Percentiles rank a stretch among this genome's conserved stretches.
Evolutionary conservation across 805 yeast species (phyloP).

Genomic region (Wickerhamiella brachini): DNA sequence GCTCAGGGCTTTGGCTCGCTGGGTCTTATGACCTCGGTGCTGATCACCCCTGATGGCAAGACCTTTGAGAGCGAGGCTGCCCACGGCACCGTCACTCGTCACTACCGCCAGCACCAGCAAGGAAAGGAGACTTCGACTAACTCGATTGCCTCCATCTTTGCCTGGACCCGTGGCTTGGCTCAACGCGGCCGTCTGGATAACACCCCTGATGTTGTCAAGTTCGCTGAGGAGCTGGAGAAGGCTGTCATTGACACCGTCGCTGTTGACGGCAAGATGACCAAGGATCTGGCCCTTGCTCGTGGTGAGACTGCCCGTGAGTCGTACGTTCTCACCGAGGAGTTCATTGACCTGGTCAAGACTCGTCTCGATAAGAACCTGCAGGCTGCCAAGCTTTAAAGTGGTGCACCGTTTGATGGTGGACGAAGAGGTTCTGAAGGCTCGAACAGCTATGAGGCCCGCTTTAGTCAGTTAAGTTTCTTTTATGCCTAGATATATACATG

Average conservation of each 20-base stretch:
- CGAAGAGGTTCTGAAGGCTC: background rate
- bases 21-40: constrained; percentile 95
- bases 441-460: background rate
- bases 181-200: constrained; percentile 85
- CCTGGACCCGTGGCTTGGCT: constrained; percentile 88
- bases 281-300: constrained; percentile 81
- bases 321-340: constrained; percentile 86
- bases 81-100: constrained; percentile 98
- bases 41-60: constrained; percentile 92
- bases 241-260: constrained; percentile 81
- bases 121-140: constrained; percentile 96
- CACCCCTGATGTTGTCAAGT: constrained; percentile 72
- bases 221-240: constrained; percentile 65
- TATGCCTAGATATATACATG: too few species aligned
- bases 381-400: background rate
- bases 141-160: constrained; percentile 93
- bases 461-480: background rate
- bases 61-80: constrained; percentile 96
- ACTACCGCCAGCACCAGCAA: constrained; percentile 87
- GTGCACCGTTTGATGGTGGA: background rate
- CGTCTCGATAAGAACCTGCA: constrained; percentile 33
- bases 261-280: constrained; percentile 81
- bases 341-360: constrained; percentile 65
- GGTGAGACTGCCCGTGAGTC: constrained; percentile 73
- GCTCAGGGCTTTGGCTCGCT: constrained; percentile 97